Evolutionary conservation across 1,284 basidiomycete species (phyloP), one percentile per base, ranked within the genome.

Genomic region (Ceratobasidium sp.): DNA sequence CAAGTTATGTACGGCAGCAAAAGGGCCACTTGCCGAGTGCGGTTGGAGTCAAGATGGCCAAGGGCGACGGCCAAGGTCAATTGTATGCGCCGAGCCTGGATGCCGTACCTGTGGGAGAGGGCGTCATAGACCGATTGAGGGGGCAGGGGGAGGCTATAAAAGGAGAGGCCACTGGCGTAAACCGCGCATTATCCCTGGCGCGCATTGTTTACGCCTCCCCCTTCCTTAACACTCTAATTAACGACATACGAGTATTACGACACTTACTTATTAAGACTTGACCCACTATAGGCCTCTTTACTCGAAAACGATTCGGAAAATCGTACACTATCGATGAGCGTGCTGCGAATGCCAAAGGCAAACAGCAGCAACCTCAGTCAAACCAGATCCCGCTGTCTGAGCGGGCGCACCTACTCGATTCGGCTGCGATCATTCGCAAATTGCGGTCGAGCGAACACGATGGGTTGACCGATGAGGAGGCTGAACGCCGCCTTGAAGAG

Each of bases 241-340:
- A 64, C 62, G 62, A 48, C 60, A 48, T 24, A 47, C 6, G 22
- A 33, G 33, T 11, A 60, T 60, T 44, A 64, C 60, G 45, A 63
- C 60, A 17, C 27, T 36, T 17, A 31, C 29, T 33, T 19, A 47
- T 29, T 47, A 29, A 24, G 45, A 44, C n/a, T 33, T 24, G 65
- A 69, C 65, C 65, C 53, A 57, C 14, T n/a, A 72, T 72, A 56
- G 69, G 69, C 57, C 45, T 72, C 6, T 72, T 72, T 62, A 47
- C 69, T 15, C 69, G 69, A n/a, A 72, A 72, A 60, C 69, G 69
- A 59, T 72, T 72, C 22, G 69, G 69, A 41, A 72, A 72, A 45
- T 72, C 69, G 56, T 72, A 72, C 29, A 72, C 69, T 33, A 72
- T 72, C 57, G 69, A 72, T 31, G 69, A 72, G 31, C 69, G 69